A percentile compares a stretch with the other conserved stretches of the same genome.
phyloP scores from a whole-genome alignment of 345 rosid genomes.

The Hibiscus syriacus region DNA sequence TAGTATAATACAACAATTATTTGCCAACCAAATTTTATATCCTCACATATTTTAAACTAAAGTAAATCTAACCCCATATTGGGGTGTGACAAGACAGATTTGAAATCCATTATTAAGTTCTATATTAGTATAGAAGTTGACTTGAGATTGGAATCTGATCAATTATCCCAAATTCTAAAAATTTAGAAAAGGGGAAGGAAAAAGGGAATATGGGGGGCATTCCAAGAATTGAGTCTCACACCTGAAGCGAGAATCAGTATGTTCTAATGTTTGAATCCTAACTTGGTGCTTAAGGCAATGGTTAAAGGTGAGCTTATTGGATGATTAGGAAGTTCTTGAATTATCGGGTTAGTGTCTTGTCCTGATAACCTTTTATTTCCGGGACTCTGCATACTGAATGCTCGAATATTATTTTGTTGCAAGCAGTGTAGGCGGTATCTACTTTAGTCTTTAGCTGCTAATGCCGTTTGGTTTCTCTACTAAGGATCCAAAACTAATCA shows the following conservation, averaged over 20 bases:
- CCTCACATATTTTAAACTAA: too few relatives aligned
- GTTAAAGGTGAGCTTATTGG: neutral
- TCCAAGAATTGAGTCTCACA: slow-evolving; percentile 10
- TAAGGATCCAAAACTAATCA: neutral
- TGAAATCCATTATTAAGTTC: neutral
- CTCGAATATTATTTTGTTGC: neutral
- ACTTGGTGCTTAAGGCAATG: neutral
- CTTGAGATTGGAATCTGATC: neutral
- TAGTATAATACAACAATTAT: too few relatives aligned
- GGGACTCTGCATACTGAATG: neutral
- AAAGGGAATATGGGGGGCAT: neutral
- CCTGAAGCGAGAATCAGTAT: slow-evolving; percentile 74
- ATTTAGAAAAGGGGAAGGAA: neutral
- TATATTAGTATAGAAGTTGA: neutral
- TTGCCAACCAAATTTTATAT: too few relatives aligned
- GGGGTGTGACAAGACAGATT: too few relatives aligned
- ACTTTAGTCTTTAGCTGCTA: neutral
- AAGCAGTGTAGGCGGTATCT: neutral
- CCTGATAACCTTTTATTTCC: neutral
- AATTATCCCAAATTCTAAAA: neutral
- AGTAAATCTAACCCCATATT: too few relatives aligned
- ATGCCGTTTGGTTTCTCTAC: too few relatives aligned
- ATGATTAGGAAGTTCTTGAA: neutral
- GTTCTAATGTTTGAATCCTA: neutral
- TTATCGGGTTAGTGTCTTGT: neutral